Conservation (phyloP, 305 asterid species). For the Stenogyne calaminthoides region DNA sequence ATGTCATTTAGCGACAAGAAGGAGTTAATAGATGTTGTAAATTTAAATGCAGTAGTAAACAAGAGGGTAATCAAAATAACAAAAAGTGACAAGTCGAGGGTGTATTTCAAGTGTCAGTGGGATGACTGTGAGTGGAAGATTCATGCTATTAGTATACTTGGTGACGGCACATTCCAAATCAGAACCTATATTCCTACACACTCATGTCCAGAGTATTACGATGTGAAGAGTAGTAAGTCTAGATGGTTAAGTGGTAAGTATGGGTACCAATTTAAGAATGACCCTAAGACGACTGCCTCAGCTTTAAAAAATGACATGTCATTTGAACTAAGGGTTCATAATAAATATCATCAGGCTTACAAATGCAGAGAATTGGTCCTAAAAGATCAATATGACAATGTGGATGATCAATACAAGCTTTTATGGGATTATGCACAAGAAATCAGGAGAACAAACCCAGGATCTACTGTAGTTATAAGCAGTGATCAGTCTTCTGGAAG, state of each 20-base stretch:
- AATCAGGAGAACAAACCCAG: background rate
- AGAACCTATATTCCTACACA: background rate
- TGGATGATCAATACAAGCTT: background rate
- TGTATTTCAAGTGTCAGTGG: background rate
- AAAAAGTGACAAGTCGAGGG: background rate
- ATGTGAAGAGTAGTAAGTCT: background rate
- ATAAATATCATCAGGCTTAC: background rate
- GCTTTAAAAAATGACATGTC: background rate
- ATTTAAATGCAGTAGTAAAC: background rate
- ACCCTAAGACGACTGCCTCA: background rate
- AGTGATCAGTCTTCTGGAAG: background rate
- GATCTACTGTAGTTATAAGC: background rate
- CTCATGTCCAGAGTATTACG: background rate
- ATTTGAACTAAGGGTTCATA: background rate
- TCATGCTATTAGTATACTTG: background rate
- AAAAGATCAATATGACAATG: background rate
- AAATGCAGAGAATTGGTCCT: background rate
- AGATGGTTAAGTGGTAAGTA: background rate
- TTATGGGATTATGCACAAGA: background rate
- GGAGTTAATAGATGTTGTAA: background rate
- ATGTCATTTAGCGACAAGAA: background rate
- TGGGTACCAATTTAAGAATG: background rate
- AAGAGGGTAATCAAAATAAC: background rate
- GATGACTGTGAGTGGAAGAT: background rate
- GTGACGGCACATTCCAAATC: background rate